Evolutionary conservation across 2,329 filamentous ascomycete genomes (phyloP).

Genomic region (Monilinia laxa): DNA sequence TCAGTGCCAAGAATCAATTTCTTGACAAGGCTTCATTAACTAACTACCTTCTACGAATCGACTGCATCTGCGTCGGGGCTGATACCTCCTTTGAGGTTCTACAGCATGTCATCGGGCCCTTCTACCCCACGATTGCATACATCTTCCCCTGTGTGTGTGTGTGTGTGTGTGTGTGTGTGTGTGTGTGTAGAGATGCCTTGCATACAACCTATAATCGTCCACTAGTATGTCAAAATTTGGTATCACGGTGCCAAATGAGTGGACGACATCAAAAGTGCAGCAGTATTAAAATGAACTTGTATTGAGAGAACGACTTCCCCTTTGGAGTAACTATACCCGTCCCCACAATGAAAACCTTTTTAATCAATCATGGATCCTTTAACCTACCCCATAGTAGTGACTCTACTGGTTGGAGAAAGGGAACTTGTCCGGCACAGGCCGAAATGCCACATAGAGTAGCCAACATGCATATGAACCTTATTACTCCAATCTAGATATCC

Average conservation of each 20-base stretch:
- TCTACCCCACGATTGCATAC: constrained; percentile 13
- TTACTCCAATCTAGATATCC: too few species aligned
- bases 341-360: too few species aligned
- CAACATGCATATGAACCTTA: too few species aligned
- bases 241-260: constrained; percentile 9
- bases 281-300: neutral
- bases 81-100: constrained; percentile 7
- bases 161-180: neutral
- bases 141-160: neutral
- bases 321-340: neutral
- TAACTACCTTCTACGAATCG: constrained; percentile 18
- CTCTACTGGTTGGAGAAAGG: too few species aligned
- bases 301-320: constrained; percentile 1
- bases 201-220: constrained; percentile 6
- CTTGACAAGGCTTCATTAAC: neutral
- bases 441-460: neutral
- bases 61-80: neutral
- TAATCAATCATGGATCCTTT: too few species aligned
- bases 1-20: neutral
- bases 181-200: neutral
- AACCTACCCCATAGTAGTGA: neutral
- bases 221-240: neutral
- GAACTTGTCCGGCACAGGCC: neutral
- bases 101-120: constrained; percentile 15
- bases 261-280: neutral